Evolutionary conservation across 2,329 filamentous ascomycete species (phyloP).

Genomic region (Chaetomium sp.): DNA sequence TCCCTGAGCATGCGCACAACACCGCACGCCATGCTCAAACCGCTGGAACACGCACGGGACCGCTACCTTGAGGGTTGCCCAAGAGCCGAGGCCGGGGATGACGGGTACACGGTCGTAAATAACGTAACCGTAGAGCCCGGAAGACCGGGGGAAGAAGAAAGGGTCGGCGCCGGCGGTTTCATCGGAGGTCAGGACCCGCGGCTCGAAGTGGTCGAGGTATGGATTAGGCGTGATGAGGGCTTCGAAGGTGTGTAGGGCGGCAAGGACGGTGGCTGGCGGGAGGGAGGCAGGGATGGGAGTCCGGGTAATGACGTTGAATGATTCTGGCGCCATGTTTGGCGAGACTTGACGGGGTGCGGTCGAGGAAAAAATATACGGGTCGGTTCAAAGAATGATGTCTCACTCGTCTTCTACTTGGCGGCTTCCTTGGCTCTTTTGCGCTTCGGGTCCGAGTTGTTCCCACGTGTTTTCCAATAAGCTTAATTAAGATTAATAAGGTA

Average conservation of each 20-base stretch:
- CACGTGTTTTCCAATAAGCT: too few relatives aligned
- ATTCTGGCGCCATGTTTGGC: constrained; percentile 27
- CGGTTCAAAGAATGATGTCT: too few relatives aligned
- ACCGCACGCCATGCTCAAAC: constrained; percentile 36
- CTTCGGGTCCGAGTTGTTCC: too few relatives aligned
- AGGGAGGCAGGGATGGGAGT: constrained; percentile 37
- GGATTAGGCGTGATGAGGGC: constrained; percentile 38
- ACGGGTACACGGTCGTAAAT: constrained; percentile 33
- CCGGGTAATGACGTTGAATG: constrained; percentile 33
- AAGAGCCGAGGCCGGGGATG: constrained; percentile 33
- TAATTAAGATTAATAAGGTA: too few relatives aligned
- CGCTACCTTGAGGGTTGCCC: constrained; percentile 32
- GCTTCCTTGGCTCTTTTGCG: too few relatives aligned
- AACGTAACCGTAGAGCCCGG: constrained; percentile 29
- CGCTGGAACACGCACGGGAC: constrained; percentile 41
- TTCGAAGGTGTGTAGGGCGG: constrained; percentile 34
- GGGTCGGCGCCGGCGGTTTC: constrained; percentile 33
- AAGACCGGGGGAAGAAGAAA: constrained; percentile 39
- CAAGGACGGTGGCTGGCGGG: constrained; percentile 33
- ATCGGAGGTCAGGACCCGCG: constrained; percentile 28
- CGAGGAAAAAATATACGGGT: background rate
- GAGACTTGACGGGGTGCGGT: background rate
- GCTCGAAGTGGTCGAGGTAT: constrained; percentile 32
- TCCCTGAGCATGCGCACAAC: constrained; percentile 36
- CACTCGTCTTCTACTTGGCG: too few relatives aligned